Conservation (phyloP, 2,329 filamentous ascomycete genomes). For the Ophiostoma angusticollis region DNA sequence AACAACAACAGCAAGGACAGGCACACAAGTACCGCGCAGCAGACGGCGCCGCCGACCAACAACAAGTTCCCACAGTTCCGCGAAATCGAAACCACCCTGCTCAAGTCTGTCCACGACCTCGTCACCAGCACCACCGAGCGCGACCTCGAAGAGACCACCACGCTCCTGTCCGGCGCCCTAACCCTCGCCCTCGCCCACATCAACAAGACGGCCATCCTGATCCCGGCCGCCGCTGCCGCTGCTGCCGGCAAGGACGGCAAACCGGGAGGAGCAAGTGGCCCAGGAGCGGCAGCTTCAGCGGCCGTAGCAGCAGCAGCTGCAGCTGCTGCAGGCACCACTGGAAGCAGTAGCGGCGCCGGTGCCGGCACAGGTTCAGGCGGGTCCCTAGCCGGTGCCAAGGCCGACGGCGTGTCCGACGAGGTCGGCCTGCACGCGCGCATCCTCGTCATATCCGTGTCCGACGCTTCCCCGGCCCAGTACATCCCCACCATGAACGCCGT, state of each 20-base stretch:
- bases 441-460: constrained; percentile 78
- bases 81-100: constrained; percentile 69
- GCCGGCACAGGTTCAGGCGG: too few species aligned
- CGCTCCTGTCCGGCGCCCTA: constrained; percentile 80
- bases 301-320: constrained; percentile 14
- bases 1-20: not conserved
- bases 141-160: constrained; percentile 62
- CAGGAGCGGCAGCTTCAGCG: too few species aligned
- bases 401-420: constrained; percentile 14
- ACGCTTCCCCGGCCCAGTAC: constrained; percentile 76
- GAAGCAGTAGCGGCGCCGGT: constrained; percentile 24
- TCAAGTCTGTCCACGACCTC: constrained; percentile 60
- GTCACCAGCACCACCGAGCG: constrained; percentile 53
- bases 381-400: not conserved
- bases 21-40: too few species aligned
- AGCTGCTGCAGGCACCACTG: not conserved
- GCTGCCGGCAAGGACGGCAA: constrained; percentile 19
- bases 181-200: constrained; percentile 83
- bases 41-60: constrained; percentile 32
- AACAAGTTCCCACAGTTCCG: constrained; percentile 95
- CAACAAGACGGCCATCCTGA: constrained; percentile 49
- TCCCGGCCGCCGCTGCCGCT: constrained; percentile 9
- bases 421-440: constrained; percentile 63
- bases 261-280: constrained; percentile 20
- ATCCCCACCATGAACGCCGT: constrained; percentile 98